These are phyloP conservation scores for Monsonia emarginata DNA, from an alignment of 441 rosid species.

Conservation along the genomic window DNA sequence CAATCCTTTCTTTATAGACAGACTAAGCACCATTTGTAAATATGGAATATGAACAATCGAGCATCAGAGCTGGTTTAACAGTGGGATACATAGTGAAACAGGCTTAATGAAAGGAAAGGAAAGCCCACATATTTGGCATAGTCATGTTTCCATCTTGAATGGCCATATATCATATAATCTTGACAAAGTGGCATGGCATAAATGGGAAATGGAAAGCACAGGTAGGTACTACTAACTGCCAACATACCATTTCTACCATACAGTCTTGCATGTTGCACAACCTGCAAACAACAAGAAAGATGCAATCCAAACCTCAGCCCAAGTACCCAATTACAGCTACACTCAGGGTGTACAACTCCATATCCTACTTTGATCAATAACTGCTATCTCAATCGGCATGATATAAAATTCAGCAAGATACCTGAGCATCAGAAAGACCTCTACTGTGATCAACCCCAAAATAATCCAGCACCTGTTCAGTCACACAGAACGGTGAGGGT, in stretches of 20 bases:
- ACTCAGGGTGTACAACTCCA: neutral
- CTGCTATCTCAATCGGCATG: neutral
- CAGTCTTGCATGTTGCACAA: conserved; percentile 51
- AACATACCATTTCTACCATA: conserved; percentile 71
- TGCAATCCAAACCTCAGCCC: conserved; percentile 8
- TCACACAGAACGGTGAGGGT: conserved; percentile 15
- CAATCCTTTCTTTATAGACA: neutral
- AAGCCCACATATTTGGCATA: neutral
- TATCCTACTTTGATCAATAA: neutral
- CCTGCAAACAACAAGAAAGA: conserved; percentile 38
- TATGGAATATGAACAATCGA: neutral
- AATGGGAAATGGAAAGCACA: neutral
- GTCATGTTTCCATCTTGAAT: neutral
- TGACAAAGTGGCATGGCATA: neutral
- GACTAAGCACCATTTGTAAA: neutral
- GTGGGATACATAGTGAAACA: neutral
- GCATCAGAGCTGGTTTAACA: neutral
- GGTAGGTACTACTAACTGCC: neutral
- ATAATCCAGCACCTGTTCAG: conserved; percentile 65
- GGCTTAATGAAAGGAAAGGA: neutral
- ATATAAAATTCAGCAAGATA: conserved; percentile 17
- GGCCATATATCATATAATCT: neutral
- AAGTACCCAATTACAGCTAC: neutral
- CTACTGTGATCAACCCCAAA: conserved; percentile 63
- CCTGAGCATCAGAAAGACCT: conserved; percentile 90